Base-by-base conservation (phyloP, 1,284 basidiomycete genomes). In the Puccinia triticina region DNA sequence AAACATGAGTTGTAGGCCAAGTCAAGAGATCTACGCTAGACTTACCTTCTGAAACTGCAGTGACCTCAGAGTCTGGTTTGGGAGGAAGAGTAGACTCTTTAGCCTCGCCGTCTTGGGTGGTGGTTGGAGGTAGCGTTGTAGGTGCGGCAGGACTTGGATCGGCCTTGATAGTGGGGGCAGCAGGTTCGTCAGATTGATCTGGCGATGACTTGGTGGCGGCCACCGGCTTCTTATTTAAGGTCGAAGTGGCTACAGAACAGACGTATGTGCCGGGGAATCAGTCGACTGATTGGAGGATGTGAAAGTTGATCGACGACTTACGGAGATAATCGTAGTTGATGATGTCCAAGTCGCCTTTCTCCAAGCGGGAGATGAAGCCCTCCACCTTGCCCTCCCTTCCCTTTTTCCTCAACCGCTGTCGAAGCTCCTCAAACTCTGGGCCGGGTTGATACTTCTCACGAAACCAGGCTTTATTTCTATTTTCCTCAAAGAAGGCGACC, bases 401-500 rank as follows among this genome's bases (percentile, higher is more conserved):
- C 43, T 82, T 75, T 55, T 82, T 82, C 50, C 48, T 82, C n/a
- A 82, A 43, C 40, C 72, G 57, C 43, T 59, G 61, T 40, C 80
- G 53, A 26, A 82, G 72, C 34, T 82, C 72, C 14, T 76, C 80
- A 34, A 75, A 76, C 53, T 82, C 80, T 16, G 72, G 32, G 37
- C 64, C 73, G 32, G 80, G 80, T 57, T 37, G 37, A 59, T 82
- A 82, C 53, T 82, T 82, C 50, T 82, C 80, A 43, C 73, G 59
- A 53, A 82, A 82, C 80, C 80, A 82, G 21, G 72, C 72, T 75
- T 78, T 82, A 0, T 59, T 61, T 69, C 82, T 83, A 43, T 83
- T 66, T 43, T 84, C 82, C 10, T 84, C 84, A 40, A 85, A 85
- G 69, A 84, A 85, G 32, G 29, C 23, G 0, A 75, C 72, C n/a